phyloP scores from a whole-genome alignment of 163 green algal genomes.

The Coccomyxa subellipsoidea region DNA sequence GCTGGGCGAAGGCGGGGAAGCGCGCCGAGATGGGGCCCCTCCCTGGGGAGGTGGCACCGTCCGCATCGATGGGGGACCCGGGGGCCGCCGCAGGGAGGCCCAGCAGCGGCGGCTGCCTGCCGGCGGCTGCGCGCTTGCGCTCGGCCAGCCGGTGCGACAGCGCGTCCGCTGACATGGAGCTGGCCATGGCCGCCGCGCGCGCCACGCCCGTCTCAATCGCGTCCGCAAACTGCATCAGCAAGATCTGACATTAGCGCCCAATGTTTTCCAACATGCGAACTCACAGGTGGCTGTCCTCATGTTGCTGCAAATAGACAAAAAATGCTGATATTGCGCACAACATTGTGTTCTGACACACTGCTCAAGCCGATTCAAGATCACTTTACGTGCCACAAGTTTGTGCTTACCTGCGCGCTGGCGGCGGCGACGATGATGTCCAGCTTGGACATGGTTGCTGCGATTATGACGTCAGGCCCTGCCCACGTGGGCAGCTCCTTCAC shows the following conservation, averaged over 20 bases:
- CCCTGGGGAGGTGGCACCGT: neutral
- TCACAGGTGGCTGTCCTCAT: no score
- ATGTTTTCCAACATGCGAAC: no score
- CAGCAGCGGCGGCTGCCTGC: neutral
- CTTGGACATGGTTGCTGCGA: neutral
- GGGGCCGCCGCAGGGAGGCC: neutral
- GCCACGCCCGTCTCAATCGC: neutral
- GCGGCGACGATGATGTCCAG: neutral
- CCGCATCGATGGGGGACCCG: neutral
- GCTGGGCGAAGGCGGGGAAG: neutral
- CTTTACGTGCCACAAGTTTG: neutral
- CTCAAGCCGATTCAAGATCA: no score
- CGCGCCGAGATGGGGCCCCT: constrained; percentile 1
- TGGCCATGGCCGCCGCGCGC: neutral
- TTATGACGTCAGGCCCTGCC: constrained; percentile 1
- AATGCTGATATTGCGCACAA: no score
- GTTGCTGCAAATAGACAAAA: no score
- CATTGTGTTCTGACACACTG: no score
- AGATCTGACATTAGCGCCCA: no score
- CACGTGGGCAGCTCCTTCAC: neutral
- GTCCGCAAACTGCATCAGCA: neutral
- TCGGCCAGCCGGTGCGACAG: neutral
- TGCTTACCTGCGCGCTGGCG: neutral
- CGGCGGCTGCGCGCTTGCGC: neutral
- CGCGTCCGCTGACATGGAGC: neutral